These are phyloP conservation scores for Penicillium expansum DNA, from an alignment of 2,329 filamentous ascomycete species.

Conservation along the genomic window DNA sequence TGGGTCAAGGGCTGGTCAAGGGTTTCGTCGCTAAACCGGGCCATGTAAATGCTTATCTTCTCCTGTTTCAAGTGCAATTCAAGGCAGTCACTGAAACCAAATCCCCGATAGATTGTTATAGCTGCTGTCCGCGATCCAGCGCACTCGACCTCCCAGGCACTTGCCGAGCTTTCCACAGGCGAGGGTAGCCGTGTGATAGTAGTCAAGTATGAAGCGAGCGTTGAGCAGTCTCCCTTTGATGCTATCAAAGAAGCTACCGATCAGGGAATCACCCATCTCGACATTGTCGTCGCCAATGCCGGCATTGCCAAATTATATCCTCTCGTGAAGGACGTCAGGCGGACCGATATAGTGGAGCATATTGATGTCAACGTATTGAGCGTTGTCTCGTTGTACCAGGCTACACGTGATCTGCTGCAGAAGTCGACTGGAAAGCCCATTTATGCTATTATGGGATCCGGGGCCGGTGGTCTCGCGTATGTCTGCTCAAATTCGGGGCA, in stretches of 20 bases:
- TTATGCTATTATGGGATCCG: background rate
- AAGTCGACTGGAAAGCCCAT: constrained; percentile 12
- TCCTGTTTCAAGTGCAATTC: background rate
- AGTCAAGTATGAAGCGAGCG: constrained; percentile 32
- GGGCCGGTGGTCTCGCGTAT: background rate
- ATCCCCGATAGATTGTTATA: constrained; percentile 29
- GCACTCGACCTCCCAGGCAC: constrained; percentile 23
- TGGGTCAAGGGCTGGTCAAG: constrained; percentile 16
- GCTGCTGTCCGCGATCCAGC: constrained; percentile 39
- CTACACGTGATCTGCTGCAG: constrained; percentile 31
- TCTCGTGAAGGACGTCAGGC: constrained; percentile 32
- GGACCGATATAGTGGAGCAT: constrained; percentile 24
- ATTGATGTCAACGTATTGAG: constrained; percentile 33
- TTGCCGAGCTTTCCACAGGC: constrained; percentile 24
- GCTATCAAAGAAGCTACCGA: constrained; percentile 26
- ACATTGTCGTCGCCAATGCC: constrained; percentile 42
- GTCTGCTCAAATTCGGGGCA: background rate
- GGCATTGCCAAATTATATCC: constrained; percentile 28
- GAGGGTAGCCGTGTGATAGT: constrained; percentile 31
- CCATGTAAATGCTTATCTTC: constrained; percentile 3
- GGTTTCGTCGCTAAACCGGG: constrained; percentile 9
- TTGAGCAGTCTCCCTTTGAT: constrained; percentile 26
- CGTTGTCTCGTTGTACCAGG: constrained; percentile 33
- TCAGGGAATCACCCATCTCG: constrained; percentile 32
- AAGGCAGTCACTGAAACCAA: background rate